phyloP scores from a whole-genome alignment of 805 yeast species.

The Vanderwaltozyma tropicalis region DNA sequence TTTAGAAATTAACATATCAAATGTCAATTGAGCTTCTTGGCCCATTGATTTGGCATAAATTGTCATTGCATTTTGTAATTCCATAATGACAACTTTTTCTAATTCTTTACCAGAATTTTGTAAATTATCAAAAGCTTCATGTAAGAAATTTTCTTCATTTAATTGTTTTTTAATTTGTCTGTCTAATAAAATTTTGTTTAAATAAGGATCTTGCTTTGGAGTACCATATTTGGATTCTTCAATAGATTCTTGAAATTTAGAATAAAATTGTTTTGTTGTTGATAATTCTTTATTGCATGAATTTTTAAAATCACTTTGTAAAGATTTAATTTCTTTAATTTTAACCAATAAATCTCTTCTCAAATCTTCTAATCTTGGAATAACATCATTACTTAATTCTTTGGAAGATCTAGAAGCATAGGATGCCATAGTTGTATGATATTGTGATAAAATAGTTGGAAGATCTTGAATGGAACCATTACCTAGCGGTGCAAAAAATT shows the following conservation, averaged over 20 bases:
- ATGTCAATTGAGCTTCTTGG: conserved; percentile 62
- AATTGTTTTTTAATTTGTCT: conserved; percentile 68
- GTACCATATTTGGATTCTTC: conserved; percentile 46
- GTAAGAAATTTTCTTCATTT: conserved; percentile 73
- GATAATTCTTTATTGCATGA: conserved; percentile 58
- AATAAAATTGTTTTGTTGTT: conserved; percentile 49
- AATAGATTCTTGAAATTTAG: conserved; percentile 47
- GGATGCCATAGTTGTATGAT: conserved; percentile 51
- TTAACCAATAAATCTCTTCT: conserved; percentile 70
- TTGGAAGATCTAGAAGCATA: conserved; percentile 48
- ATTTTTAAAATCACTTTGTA: conserved; percentile 78
- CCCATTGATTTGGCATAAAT: conserved; percentile 62
- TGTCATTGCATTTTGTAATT: conserved; percentile 72
- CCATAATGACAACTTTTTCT: conserved; percentile 78
- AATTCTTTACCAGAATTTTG: conserved; percentile 82
- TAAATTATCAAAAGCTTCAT: conserved; percentile 79
- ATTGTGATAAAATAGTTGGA: conserved; percentile 57
- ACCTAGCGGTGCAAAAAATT: conserved; percentile 67
- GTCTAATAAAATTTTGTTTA: conserved; percentile 63
- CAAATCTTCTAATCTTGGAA: conserved; percentile 58
- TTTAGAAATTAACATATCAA: conserved; percentile 54
- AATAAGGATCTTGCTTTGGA: conserved; percentile 65
- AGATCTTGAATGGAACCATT: conserved; percentile 75
- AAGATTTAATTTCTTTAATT: conserved; percentile 74
- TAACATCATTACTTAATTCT: conserved; percentile 49